phyloP scores from a whole-genome alignment of 1,284 basidiomycete species.

The Apiotrichum akiyoshidainum region DNA sequence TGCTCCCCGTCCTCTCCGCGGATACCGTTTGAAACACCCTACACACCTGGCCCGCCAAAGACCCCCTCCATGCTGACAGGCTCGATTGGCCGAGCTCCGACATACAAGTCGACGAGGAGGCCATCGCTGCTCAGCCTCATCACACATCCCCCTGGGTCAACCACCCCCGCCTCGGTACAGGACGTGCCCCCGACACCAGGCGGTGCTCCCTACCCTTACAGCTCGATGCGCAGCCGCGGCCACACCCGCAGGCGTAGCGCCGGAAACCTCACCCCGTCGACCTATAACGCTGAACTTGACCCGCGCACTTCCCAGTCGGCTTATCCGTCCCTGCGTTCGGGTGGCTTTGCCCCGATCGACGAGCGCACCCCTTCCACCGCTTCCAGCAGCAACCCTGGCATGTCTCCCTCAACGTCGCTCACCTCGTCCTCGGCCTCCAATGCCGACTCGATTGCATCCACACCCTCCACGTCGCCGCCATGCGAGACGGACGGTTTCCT shows the following conservation, averaged over 20 bases:
- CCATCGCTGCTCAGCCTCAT: conserved; percentile 41
- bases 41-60: conserved; percentile 37
- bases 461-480: conserved; percentile 19
- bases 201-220: conserved; percentile 19
- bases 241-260: conserved; percentile 31
- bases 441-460: conserved; percentile 14
- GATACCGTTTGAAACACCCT: conserved; percentile 34
- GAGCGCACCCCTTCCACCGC: conserved; percentile 15
- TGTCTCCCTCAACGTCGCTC: conserved; percentile 17
- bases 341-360: conserved; percentile 25
- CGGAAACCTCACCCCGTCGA: conserved; percentile 11
- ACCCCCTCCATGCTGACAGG: conserved; percentile 33
- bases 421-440: conserved; percentile 16
- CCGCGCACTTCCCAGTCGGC: conserved; percentile 22
- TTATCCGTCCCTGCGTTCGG: conserved; percentile 12
- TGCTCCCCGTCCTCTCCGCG: conserved; percentile 17
- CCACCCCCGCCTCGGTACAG: too few species aligned
- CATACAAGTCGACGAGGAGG: conserved; percentile 22
- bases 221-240: conserved; percentile 17
- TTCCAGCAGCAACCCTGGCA: conserved; percentile 6
- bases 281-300: conserved; percentile 10
- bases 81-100: conserved; percentile 18
- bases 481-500: conserved; percentile 3
- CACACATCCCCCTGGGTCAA: conserved; percentile 33
- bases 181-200: conserved; percentile 7